phyloP scores from a whole-genome alignment of 176 grass and related monocot genomes.

The Leersia perrieri region DNA sequence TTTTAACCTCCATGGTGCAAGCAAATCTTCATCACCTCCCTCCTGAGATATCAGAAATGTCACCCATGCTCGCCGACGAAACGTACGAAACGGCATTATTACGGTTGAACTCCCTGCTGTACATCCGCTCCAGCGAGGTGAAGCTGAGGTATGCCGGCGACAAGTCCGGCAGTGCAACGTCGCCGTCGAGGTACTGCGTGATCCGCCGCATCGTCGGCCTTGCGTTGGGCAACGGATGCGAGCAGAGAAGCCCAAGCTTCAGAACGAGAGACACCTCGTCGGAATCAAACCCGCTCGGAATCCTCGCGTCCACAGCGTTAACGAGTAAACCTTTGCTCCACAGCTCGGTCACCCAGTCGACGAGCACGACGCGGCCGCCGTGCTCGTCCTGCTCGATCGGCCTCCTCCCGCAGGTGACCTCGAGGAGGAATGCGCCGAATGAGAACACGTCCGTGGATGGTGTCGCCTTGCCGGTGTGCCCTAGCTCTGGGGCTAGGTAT shows the following conservation, averaged over 20 bases:
- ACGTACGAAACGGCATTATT: background rate
- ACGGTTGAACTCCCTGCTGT: background rate
- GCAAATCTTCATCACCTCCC: conserved; percentile 27
- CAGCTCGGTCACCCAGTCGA: conserved; percentile 19
- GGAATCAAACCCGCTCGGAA: background rate
- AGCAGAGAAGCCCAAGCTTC: conserved; percentile 43
- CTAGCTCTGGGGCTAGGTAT: conserved; percentile 42
- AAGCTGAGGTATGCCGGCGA: conserved; percentile 20
- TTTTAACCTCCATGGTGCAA: background rate
- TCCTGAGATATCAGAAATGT: conserved; percentile 12
- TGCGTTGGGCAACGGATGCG: conserved; percentile 26
- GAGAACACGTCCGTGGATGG: conserved; percentile 38
- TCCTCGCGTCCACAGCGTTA: conserved; percentile 5
- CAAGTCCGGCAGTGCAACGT: conserved; percentile 23
- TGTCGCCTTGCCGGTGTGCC: conserved; percentile 40
- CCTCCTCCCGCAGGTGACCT: conserved; percentile 30
- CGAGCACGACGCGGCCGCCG: background rate
- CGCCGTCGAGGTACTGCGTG: conserved; percentile 42
- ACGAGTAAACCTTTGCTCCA: background rate
- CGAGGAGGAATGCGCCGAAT: conserved; percentile 35
- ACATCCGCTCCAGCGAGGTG: conserved; percentile 7
- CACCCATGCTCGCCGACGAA: background rate
- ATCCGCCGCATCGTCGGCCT: conserved; percentile 53
- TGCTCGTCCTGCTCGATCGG: conserved; percentile 32
- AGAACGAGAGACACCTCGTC: conserved; percentile 34